Conservation (phyloP, 2,329 filamentous ascomycete genomes). For the Beauveria rudraprayagi region DNA sequence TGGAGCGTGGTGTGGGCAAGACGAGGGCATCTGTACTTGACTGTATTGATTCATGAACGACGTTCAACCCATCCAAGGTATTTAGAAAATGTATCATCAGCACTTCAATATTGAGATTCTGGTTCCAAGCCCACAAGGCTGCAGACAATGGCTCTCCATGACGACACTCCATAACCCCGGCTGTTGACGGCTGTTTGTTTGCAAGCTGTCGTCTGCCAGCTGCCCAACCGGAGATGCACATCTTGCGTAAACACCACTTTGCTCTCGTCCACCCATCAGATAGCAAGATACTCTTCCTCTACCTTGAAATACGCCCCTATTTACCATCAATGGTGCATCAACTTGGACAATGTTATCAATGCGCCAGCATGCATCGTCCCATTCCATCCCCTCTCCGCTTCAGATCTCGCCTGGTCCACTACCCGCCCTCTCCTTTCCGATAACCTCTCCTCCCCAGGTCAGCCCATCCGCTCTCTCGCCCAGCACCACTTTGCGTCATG, state of each 20-base stretch:
- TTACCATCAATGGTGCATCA: not conserved
- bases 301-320: not conserved
- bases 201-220: not conserved
- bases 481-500: constrained; percentile 6
- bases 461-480: not conserved
- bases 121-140: not conserved
- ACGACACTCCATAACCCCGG: too few relatives aligned
- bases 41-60: too few relatives aligned
- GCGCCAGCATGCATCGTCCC: not conserved
- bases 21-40: too few relatives aligned
- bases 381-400: not conserved
- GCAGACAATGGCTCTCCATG: not conserved
- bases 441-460: not conserved
- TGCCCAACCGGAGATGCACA: not conserved
- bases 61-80: too few relatives aligned
- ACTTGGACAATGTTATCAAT: not conserved
- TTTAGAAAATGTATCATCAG: too few relatives aligned
- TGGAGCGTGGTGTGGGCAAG: not conserved
- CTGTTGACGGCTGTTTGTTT: not conserved
- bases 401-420: constrained; percentile 5
- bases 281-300: not conserved
- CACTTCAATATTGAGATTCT: not conserved
- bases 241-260: not conserved
- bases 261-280: not conserved
- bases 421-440: not conserved